phyloP scores from a whole-genome alignment of 805 yeast genomes.

The Suhomyces sp. region DNA sequence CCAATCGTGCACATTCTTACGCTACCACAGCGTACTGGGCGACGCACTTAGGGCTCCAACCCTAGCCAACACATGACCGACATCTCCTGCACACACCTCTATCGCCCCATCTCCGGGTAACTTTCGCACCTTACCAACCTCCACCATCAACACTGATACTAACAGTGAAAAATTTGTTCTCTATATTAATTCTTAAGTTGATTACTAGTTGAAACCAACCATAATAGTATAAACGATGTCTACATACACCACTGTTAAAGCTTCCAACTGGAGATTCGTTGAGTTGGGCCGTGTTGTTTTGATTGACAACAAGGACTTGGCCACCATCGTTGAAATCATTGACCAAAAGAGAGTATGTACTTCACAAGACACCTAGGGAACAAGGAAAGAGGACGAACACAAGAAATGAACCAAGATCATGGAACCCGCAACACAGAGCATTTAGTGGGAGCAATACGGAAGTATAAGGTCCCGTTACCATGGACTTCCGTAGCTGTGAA shows the following conservation, averaged over 20 bases:
- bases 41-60: conserved; percentile 2
- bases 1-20: too few species aligned
- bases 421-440: too few species aligned
- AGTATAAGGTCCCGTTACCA: too few species aligned
- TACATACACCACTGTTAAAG: conserved; percentile 69
- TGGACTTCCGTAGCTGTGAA: too few species aligned
- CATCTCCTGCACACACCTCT: conserved; percentile 1
- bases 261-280: conserved; percentile 98
- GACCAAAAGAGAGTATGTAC: conserved; percentile 87
- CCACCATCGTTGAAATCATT: conserved; percentile 96
- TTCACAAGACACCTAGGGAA: too few species aligned
- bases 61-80: neutral
- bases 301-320: conserved; percentile 82
- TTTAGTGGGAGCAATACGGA: too few species aligned
- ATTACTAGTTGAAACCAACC: conserved; percentile 8
- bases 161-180: conserved; percentile 7
- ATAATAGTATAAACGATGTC: conserved; percentile 23
- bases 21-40: too few species aligned
- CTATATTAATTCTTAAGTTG: conserved; percentile 3
- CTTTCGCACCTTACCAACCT: conserved; percentile 2
- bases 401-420: too few species aligned
- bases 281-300: conserved; percentile 99
- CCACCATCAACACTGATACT: conserved; percentile 3
- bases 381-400: too few species aligned
- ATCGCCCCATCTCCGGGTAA: conserved; percentile 5